Base-by-base conservation (phyloP, 1,139 yeast species). In the Zygoascus sp. region DNA sequence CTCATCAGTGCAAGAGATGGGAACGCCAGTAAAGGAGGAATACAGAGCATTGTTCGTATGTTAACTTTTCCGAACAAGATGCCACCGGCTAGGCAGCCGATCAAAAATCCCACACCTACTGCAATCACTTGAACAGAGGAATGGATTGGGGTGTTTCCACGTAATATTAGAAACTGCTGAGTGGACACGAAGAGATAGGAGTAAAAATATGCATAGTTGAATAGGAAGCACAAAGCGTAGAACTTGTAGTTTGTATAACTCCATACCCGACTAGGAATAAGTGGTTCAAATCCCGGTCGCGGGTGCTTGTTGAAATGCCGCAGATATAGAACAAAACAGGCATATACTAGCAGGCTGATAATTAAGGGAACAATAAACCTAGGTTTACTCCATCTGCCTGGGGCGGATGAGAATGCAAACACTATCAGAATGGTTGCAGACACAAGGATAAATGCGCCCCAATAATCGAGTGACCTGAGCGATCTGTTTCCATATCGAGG, bases 71-170 rank as follows among this genome's bases (percentile, higher is more conserved):
- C 53, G 30, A 43, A 57, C 3, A 42, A 4, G 9, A 50, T 48
- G 3, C 58, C 58, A 16, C 58, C 58, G 17, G 53, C 16, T 1
- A 58, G 38, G 25, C 56, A 53, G 13, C 52, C 54, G 5, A 55
- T 3, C 5, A 42, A 43, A 32, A 61, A 46, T 1, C 62, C 64
- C 2, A 58, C 53, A 2, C 61, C 48, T 3, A 56, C 21, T 5
- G 69, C 62, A 2, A 64, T 48, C 3, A 56, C 51, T 46, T 64
- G 64, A 4, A 63, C 55, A 2, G 66, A 63, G 0, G 68, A 55
- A 11, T 60, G 48, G 15, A 67, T 51, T 1, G 65, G 56, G 1
- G 62, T 47, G 34, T 62, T 49, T 11, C 42, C 35, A 13, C 52
- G 36, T 16, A 58, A 38, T 11, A 44, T 48, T 9, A 52, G 42